phyloP scores from a whole-genome alignment of 2,329 filamentous ascomycete species.

The Dryadomyces quercivorus region DNA sequence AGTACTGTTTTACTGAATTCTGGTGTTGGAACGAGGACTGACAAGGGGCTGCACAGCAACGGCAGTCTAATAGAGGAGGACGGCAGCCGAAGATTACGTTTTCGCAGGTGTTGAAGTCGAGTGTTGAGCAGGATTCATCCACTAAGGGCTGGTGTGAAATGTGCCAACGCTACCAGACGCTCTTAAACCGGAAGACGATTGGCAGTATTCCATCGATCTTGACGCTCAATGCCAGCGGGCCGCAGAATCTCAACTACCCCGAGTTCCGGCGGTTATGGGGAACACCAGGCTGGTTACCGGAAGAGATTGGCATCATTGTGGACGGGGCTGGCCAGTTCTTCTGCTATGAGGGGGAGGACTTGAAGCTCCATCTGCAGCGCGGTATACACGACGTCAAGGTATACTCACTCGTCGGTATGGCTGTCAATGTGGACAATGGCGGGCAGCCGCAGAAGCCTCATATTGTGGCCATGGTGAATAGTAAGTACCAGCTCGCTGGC shows the following conservation, averaged over 20 bases:
- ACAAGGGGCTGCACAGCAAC: background rate
- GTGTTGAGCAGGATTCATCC: slow-evolving; percentile 78
- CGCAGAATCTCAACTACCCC: slow-evolving; percentile 41
- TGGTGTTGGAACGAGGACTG: background rate
- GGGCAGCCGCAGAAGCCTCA: slow-evolving; percentile 72
- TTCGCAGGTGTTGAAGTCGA: slow-evolving; percentile 83
- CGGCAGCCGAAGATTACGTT: slow-evolving; percentile 54
- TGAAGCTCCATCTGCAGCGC: slow-evolving; percentile 67
- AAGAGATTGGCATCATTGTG: slow-evolving; percentile 86
- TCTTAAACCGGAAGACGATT: slow-evolving; percentile 75
- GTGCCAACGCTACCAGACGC: slow-evolving; percentile 81
- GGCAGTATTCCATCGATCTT: slow-evolving; percentile 74
- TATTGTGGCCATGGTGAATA: slow-evolving; percentile 82
- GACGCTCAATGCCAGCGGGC: slow-evolving; percentile 64
- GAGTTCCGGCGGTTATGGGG: slow-evolving; percentile 78
- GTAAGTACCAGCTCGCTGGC: slow-evolving; percentile 27
- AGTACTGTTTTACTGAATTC: slow-evolving; percentile 8
- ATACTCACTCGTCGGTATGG: slow-evolving; percentile 83
- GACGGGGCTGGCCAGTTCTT: slow-evolving; percentile 76
- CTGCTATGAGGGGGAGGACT: slow-evolving; percentile 86
- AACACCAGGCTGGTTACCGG: slow-evolving; percentile 79
- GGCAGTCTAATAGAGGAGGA: slow-evolving; percentile 25
- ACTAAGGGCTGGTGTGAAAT: slow-evolving; percentile 87
- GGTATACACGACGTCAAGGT: slow-evolving; percentile 72
- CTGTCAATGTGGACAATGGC: slow-evolving; percentile 78